Evolutionary conservation across 768 basidiomycete genomes (phyloP), one percentile per base, ranked within the genome.

Genomic region (Boletus tomentosulus): DNA sequence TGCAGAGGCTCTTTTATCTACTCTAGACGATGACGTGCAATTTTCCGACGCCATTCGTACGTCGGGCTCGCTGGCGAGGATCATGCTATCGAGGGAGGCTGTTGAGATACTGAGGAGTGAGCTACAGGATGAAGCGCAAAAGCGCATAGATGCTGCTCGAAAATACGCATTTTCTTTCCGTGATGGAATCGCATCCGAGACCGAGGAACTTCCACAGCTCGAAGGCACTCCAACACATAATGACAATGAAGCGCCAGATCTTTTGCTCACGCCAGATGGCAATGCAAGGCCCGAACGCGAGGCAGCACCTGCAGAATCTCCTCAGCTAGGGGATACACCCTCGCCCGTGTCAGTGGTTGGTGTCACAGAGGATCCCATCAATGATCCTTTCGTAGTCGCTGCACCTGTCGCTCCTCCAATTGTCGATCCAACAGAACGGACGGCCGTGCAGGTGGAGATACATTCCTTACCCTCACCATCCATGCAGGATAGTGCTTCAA

Each of bases 51-150:
- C 33, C 6, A 59, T 33, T 8, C 44, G 38, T 27, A 41, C 72
- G 1, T 71, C 76, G 0, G 85, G 81, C 2, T 74, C 79, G 1
- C 58, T 83, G 34, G 85, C 79, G 2, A 73, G 86, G 28, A 67
- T 85, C 15, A 49, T 79, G 10, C 70, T 78, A 0, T 79, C 80
- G 1, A 73, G 80, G 55, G 70, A 73, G 10, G 74, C 81, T 0
- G 75, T 86, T 9, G 73, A 76, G 28, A 68, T 74, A 2, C 68
- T 91, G n/a, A 70, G 76, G 37, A 70, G 72, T 42, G 87, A 91
- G 62, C 65, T 91, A 41, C 74, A 83, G 56, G 59, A 62, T 7
- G 86, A 89, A 65, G 75, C 76, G 16, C 74, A 73, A 51, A 76
- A 74, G 58, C 71, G 85, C 35, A 39, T 87, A 45, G 65, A 70